phyloP scores from a whole-genome alignment of 106 monocot species.

The Phalaenopsis aphrodite region DNA sequence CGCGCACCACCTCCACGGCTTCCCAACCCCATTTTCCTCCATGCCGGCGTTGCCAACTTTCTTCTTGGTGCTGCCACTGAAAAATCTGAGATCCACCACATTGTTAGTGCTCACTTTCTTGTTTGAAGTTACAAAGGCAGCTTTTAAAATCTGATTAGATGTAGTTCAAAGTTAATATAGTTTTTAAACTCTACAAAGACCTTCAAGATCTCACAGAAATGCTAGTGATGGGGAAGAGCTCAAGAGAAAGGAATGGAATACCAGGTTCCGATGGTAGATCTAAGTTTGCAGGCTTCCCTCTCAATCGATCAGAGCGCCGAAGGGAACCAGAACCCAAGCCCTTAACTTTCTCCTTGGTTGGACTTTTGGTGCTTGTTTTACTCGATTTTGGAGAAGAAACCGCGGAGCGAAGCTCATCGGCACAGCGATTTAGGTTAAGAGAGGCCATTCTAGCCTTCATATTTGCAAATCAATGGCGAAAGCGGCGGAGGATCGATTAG shows the following conservation, averaged over 20 bases:
- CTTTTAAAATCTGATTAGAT: too few species aligned
- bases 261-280: neutral
- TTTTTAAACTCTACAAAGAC: too few species aligned
- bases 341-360: neutral
- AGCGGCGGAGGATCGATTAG: neutral
- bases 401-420: slow-evolving; percentile 16
- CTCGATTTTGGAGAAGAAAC: slow-evolving; percentile 10
- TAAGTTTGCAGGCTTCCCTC: slow-evolving; percentile 4
- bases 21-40: slow-evolving; percentile 13
- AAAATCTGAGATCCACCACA: slow-evolving; percentile 2
- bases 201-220: too few species aligned
- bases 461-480: neutral
- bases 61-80: neutral
- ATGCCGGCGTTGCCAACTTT: neutral
- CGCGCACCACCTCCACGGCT: slow-evolving; percentile 37
- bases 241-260: neutral
- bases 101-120: neutral
- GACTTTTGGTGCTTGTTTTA: neutral
- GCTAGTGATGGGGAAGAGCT: neutral
- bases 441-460: slow-evolving; percentile 41
- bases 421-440: slow-evolving; percentile 25
- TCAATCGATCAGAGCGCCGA: slow-evolving; percentile 27
- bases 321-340: neutral
- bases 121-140: too few species aligned
- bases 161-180: too few species aligned